These are phyloP conservation scores for Gardenia jasminoides DNA, from an alignment of 257 asterid species.

Conservation along the genomic window DNA sequence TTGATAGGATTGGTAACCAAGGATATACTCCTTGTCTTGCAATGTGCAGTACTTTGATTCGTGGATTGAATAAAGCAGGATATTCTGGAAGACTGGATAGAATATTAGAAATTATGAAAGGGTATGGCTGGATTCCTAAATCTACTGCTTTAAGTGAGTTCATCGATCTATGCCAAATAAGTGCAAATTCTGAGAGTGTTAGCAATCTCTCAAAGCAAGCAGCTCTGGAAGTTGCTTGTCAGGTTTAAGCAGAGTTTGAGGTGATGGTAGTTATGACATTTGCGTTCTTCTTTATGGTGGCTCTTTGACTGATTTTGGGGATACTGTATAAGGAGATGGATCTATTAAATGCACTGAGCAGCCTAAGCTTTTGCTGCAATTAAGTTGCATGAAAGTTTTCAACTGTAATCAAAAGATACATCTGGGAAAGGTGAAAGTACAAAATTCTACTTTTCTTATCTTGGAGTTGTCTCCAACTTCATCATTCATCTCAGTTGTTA, in stretches of 20 bases:
- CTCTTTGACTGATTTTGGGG: constrained; percentile 19
- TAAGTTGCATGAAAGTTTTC: neutral
- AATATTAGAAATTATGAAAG: constrained; percentile 51
- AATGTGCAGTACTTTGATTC: constrained; percentile 56
- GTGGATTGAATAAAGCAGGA: constrained; percentile 62
- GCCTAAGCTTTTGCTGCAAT: neutral
- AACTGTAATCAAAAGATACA: neutral
- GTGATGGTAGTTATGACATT: neutral
- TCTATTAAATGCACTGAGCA: neutral
- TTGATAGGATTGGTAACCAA: constrained; percentile 52
- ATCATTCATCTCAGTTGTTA: too few relatives aligned
- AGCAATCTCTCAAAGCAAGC: constrained; percentile 27
- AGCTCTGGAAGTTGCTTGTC: constrained; percentile 44
- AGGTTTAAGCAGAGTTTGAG: constrained; percentile 30
- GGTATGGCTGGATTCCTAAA: constrained; percentile 61
- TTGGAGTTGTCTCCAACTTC: neutral
- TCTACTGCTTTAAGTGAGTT: constrained; percentile 46
- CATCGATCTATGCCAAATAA: constrained; percentile 32
- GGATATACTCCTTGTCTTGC: constrained; percentile 59
- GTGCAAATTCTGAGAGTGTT: constrained; percentile 25
- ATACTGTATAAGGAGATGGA: neutral
- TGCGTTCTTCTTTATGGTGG: constrained; percentile 10
- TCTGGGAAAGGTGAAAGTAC: constrained; percentile 5
- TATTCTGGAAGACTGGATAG: constrained; percentile 43
- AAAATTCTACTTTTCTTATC: neutral